Base-by-base conservation (phyloP, 805 yeast species). In the Wickerhamiella parazyma region DNA sequence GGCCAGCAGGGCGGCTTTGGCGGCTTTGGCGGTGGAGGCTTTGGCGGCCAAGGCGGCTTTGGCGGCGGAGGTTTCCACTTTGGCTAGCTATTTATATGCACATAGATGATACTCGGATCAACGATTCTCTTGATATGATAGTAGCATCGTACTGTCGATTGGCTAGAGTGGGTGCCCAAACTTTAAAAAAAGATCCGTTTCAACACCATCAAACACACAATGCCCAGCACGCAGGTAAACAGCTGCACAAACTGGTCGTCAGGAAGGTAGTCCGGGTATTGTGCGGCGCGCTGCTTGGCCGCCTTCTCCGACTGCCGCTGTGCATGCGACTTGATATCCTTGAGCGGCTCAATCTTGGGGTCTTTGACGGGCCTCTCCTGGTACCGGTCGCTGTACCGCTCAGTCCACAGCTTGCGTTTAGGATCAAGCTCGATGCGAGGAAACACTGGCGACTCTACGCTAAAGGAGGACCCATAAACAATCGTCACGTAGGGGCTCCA, bases 401-500 rank as follows among this genome's bases (percentile, higher is more conserved):
- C 41, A 31, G 48, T 41, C 58, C 59, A 58, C 14, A 36, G n/a
- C 17, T 19, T 33, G 16, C 60, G 54, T 42, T 51, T 45, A n/a
- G 60, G 57, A 38, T 54, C 59, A 17, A 49, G 46, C 44, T 54
- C 52, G 9, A 60, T 41, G 19, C 57, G 49, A 10, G 54, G 49
- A 43, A 56, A 50, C 5, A 47, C 48, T 42, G 55, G 55, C 45
- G 37, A 46, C 40, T 44, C 43, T 47, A 36, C 59, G 49, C 12
- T 44, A 33, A 47, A 48, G 7, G 52, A 34, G 18, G 78, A 67
- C 0, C 86, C 74, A 46, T 76, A 65, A 2, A 84, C 58, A 2
- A 86, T 61, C 2, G 85, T 66, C 44, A 70, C 71, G 47, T 73
- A 72, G 0, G 95, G 94, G 0, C 87, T 69, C 1, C 95, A 95